Conservation (phyloP, 139 green algal species). For the Pycnococcus provasolii region DNA sequence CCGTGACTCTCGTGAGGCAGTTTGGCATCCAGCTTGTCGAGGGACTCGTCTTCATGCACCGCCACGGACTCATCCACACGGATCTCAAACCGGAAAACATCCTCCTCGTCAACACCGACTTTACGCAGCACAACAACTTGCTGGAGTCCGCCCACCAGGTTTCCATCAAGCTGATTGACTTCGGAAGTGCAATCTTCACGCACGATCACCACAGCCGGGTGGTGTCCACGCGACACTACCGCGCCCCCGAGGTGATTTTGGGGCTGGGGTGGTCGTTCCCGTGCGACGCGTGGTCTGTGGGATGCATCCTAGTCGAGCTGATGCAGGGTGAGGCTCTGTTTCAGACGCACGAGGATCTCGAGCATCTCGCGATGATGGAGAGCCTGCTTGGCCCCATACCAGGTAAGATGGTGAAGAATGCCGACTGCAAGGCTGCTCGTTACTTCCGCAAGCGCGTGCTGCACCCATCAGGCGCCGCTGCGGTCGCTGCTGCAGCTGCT, state of each 20-base stretch:
- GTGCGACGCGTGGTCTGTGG: conserved; percentile 87
- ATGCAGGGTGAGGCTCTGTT: conserved; percentile 80
- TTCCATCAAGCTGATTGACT: conserved; percentile 86
- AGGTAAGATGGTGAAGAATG: conserved; percentile 29
- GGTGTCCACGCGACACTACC: conserved; percentile 88
- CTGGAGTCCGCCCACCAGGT: conserved; percentile 46
- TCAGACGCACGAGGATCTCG: conserved; percentile 94
- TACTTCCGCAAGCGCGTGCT: background rate
- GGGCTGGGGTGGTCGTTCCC: conserved; percentile 53
- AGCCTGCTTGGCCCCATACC: conserved; percentile 66
- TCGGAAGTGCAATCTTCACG: conserved; percentile 90
- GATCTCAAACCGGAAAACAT: conserved; percentile 99
- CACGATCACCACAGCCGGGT: conserved; percentile 76
- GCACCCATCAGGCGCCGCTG: background rate
- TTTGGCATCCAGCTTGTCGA: conserved; percentile 50
- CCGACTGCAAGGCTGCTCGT: conserved; percentile 3
- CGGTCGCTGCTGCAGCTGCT: background rate
- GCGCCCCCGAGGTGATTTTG: conserved; percentile 91
- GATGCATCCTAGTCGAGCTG: conserved; percentile 95
- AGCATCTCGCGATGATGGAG: conserved; percentile 99
- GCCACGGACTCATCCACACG: conserved; percentile 82
- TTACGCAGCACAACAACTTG: conserved; percentile 9
- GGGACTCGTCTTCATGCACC: conserved; percentile 68
- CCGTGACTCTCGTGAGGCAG: conserved; percentile 62
- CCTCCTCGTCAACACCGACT: conserved; percentile 42